Percentiles rank a stretch among this genome's conserved stretches.
Evolutionary conservation across 129 eudicot genomes (phyloP).

Genomic region (Flaveria ramosissima): DNA sequence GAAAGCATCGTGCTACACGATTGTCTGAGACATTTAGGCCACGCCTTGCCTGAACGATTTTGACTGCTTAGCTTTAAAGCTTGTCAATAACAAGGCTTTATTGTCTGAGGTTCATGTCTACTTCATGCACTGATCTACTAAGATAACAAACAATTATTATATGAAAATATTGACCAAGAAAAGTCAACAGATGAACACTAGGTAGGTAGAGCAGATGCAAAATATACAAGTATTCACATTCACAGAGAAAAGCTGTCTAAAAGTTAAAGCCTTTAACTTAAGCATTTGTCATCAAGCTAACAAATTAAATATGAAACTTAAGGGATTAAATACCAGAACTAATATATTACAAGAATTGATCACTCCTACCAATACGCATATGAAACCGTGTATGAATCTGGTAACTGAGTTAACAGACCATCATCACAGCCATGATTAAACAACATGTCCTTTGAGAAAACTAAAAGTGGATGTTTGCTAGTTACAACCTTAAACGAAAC

Average conservation of each 20-base stretch:
- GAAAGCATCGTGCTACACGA: not conserved
- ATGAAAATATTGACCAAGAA: not conserved
- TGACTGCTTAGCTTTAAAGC: not conserved
- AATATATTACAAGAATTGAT: too few species aligned
- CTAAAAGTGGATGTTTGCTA: conserved; percentile 11
- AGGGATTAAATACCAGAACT: too few species aligned
- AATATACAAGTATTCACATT: not conserved
- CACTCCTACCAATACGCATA: too few species aligned
- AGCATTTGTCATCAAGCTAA: not conserved
- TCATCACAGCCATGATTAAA: not conserved
- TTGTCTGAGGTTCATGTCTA: not conserved
- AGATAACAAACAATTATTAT: not conserved
- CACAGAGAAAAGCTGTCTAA: not conserved
- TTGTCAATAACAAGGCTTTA: not conserved
- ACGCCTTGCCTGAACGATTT: not conserved
- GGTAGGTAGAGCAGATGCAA: not conserved
- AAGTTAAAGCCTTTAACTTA: too few species aligned
- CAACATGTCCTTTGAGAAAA: not conserved
- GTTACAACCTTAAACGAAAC: not conserved
- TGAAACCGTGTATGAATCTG: too few species aligned
- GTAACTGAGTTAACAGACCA: not conserved
- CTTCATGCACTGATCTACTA: not conserved
- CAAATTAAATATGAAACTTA: not conserved
- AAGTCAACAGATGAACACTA: not conserved
- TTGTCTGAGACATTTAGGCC: not conserved